Conservation (phyloP, 2,329 filamentous ascomycete genomes). For the Colletotrichum sp. region DNA sequence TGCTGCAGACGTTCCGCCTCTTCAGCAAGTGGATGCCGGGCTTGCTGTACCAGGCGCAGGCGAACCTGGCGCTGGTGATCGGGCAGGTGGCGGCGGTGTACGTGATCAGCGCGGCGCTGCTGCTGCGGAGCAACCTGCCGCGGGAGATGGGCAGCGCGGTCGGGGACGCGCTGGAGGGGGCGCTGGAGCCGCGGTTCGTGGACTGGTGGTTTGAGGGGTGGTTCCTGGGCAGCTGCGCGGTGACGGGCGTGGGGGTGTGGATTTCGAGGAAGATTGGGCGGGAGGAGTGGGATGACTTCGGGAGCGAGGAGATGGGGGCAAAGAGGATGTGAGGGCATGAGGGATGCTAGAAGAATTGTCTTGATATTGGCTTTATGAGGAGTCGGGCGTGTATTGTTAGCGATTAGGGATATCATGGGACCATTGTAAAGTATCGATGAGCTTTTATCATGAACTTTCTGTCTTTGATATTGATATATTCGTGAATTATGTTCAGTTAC, state of each 20-base stretch:
- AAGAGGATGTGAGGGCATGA: constrained; percentile 4
- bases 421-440: not conserved
- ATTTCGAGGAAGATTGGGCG: constrained; percentile 65
- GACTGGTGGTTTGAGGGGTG: constrained; percentile 89
- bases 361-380: not conserved
- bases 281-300: constrained; percentile 66
- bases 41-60: constrained; percentile 75
- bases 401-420: not conserved
- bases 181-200: constrained; percentile 74
- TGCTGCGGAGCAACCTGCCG: constrained; percentile 80
- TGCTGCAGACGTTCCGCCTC: constrained; percentile 83
- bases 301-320: constrained; percentile 66
- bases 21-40: constrained; percentile 77
- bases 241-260: constrained; percentile 76
- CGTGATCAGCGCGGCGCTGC: constrained; percentile 79
- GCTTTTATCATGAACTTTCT: not conserved
- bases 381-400: not conserved
- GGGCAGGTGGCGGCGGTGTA: constrained; percentile 85
- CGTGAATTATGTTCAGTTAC: not conserved
- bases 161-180: constrained; percentile 77
- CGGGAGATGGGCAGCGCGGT: constrained; percentile 78
- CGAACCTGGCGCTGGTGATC: constrained; percentile 79
- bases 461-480: not conserved
- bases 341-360: not conserved
- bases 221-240: constrained; percentile 73